Percentiles rank a stretch among this genome's conserved stretches.
These are phyloP conservation scores for Dioscorea dumetorum DNA, from an alignment of 106 monocot species.

Conservation along the genomic window DNA sequence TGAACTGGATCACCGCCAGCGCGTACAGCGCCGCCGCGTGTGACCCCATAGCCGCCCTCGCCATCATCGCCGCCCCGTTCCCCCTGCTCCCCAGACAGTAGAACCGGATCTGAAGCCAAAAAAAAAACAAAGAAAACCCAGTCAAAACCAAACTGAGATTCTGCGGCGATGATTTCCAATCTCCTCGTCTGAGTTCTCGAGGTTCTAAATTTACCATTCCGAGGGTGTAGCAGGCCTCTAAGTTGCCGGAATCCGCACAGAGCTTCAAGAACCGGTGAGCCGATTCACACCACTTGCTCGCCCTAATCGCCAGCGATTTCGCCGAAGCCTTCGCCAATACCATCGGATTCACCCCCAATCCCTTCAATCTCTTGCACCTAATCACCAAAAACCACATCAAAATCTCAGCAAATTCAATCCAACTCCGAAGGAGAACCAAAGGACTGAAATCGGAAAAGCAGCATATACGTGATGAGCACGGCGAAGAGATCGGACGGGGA, in stretches of 20 bases:
- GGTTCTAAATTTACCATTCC: slow-evolving; percentile 46
- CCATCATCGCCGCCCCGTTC: slow-evolving; percentile 44
- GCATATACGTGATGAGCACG: slow-evolving; percentile 35
- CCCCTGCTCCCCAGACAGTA: slow-evolving; percentile 41
- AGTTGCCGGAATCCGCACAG: slow-evolving; percentile 49
- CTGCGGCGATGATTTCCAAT: no score
- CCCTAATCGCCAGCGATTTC: slow-evolving; percentile 26
- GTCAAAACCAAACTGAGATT: no score
- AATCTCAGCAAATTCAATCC: neutral
- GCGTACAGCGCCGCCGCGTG: slow-evolving; percentile 54
- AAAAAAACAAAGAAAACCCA: no score
- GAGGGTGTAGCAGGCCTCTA: slow-evolving; percentile 53
- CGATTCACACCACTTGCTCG: slow-evolving; percentile 46
- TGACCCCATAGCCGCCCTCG: slow-evolving; percentile 40
- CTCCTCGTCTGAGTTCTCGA: neutral
- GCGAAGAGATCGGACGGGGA: slow-evolving; percentile 34
- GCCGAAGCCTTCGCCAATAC: slow-evolving; percentile 39
- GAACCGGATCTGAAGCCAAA: slow-evolving; percentile 29
- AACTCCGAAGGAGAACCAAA: neutral
- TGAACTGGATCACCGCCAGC: slow-evolving; percentile 59
- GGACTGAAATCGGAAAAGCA: neutral
- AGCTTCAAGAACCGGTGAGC: slow-evolving; percentile 49
- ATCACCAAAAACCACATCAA: neutral
- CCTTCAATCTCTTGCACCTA: slow-evolving; percentile 53
- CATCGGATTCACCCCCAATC: slow-evolving; percentile 12